Percentiles rank a stretch among this genome's conserved stretches.
These are phyloP conservation scores for Brassica incana DNA, from an alignment of 345 rosid genomes.

Conservation along the genomic window DNA sequence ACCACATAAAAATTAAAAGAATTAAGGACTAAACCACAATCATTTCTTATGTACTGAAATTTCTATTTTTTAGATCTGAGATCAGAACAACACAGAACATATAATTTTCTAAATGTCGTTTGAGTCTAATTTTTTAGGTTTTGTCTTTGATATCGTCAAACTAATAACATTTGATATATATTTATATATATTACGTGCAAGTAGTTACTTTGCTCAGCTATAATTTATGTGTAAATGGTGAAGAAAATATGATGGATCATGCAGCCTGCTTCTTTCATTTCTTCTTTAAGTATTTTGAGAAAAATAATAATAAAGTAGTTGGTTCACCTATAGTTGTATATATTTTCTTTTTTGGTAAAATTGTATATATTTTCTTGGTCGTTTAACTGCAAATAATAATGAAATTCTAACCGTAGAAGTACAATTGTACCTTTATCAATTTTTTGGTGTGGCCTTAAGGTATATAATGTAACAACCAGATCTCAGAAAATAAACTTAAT, in stretches of 20 bases:
- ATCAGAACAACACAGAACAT: not conserved
- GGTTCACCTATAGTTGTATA: not conserved
- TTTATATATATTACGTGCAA: not conserved
- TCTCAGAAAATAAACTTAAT: slow-evolving; percentile 4
- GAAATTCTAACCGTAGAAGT: not conserved
- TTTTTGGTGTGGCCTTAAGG: not conserved
- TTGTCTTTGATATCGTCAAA: not conserved
- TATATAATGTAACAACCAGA: not conserved
- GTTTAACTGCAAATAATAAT: not conserved
- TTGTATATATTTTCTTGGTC: not conserved
- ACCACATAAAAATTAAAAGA: not conserved
- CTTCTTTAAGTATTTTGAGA: not conserved
- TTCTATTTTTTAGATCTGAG: not conserved
- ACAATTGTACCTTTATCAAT: not conserved
- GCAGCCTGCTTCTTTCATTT: not conserved
- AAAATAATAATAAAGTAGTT: not conserved
- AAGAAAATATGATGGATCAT: not conserved
- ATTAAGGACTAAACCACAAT: not conserved
- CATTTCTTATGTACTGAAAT: not conserved
- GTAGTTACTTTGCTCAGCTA: not conserved
- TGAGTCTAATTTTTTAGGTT: not conserved
- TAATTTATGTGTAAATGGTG: not conserved
- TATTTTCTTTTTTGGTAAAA: not conserved
- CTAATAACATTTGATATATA: not conserved
- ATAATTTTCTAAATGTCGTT: not conserved